Base-by-base conservation (phyloP, 352 stramenopile species). In the Thalassiosira mediterranea region DNA sequence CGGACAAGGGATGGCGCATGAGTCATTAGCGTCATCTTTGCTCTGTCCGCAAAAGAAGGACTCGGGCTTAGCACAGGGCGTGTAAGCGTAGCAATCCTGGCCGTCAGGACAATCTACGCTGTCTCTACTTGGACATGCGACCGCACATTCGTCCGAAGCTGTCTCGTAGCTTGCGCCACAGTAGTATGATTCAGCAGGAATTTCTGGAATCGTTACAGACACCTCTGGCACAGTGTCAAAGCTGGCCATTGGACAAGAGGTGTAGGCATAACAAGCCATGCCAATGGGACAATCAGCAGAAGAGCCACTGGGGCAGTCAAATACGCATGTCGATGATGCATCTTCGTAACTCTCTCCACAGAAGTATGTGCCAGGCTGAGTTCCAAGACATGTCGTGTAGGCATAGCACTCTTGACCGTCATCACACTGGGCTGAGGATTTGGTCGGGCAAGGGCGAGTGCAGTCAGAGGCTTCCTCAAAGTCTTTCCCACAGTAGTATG, bases 1-100 rank as follows among this genome's bases (percentile, higher is more conserved):
- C 40, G 63, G 69, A 51, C 76, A 84, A 57, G 76, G 76, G 17
- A 68, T 37, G 28, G 76, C 46, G 66, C 75, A 84, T n/a, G 57
- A 66, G 34, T 52, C 15, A 19, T 64, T 76, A 42, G 75, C 75
- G 49, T 64, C 26, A 7, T 38, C 53, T 52, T 40, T 56, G 23
- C 23, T 63, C 29, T 17, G 57, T 0, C 64, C 64, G 44, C 64
- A 74, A 37, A 74, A 74, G 19, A 49, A 51, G 0, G 52, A 49
- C 13, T 40, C 23, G 34, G 25, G 23, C 15, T n/a, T 0, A 52
- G 57, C 53, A 15, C 53, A 17, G 19, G 13, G 11, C 19, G 53
- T 17, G 21, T 40, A 65, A 15, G 64, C 68, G 60, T 47, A 21
- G 44, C 15, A 53, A 5, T 23, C 21, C 19, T 53, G 44, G 15